Evolutionary conservation across 2,329 filamentous ascomycete genomes (phyloP).

Genomic region (Calonectria ilicicola): DNA sequence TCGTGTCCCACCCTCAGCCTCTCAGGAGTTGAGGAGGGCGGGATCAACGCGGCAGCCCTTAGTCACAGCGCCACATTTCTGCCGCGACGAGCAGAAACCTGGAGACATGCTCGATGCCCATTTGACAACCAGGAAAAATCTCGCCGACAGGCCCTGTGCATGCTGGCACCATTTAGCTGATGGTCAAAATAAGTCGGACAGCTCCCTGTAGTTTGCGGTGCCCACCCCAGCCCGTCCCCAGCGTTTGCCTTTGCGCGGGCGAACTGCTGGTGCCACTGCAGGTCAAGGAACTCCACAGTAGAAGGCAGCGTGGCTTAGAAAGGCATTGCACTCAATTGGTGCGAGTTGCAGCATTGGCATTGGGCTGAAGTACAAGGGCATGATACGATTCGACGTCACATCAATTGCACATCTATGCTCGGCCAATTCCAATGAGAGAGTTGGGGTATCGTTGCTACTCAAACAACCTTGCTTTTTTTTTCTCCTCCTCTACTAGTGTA

Average conservation of each 20-base stretch:
- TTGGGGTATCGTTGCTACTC: slow-evolving; percentile 21
- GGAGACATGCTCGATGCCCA: background rate
- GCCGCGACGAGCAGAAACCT: slow-evolving; percentile 8
- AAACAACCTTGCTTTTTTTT: background rate
- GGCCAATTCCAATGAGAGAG: slow-evolving; percentile 3
- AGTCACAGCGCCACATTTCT: slow-evolving; percentile 8
- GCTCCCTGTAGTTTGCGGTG: background rate
- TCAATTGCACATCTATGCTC: background rate
- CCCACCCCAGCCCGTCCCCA: background rate
- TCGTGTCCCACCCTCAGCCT: background rate
- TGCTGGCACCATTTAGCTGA: background rate
- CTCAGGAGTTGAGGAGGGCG: background rate
- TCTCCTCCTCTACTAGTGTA: slow-evolving; percentile 30
- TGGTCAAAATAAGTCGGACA: slow-evolving; percentile 12
- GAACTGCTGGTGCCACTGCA: background rate
- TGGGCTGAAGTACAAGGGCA: background rate
- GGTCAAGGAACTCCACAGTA: background rate
- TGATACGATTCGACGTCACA: background rate
- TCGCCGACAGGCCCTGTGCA: background rate
- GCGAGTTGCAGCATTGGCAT: background rate
- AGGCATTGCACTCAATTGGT: background rate
- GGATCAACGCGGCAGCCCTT: background rate
- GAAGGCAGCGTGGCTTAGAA: background rate
- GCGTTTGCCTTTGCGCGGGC: background rate
- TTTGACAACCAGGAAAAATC: background rate